Evolutionary conservation across 441 rosid species (phyloP).

Genomic region (Raphanus hybrid): DNA sequence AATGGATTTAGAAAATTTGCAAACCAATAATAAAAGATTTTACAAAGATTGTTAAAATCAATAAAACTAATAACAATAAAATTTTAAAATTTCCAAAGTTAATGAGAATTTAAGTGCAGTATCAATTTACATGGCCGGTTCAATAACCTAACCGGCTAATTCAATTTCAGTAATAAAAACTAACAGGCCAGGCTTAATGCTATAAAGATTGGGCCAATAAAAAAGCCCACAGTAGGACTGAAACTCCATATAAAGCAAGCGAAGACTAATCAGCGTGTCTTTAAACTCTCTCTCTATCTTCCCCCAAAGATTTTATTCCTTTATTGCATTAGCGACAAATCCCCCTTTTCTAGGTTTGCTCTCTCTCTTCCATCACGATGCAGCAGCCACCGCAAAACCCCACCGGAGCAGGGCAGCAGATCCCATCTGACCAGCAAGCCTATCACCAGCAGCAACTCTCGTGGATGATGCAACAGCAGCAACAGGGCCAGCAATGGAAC

Average conservation of each 20-base stretch:
- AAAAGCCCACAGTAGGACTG: not conserved
- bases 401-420: conserved; percentile 46
- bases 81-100: too few species aligned
- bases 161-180: not conserved
- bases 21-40: too few species aligned
- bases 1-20: too few species aligned
- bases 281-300: not conserved
- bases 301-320: not conserved
- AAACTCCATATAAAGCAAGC: not conserved
- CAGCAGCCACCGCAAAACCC: conserved; percentile 69
- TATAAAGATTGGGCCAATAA: not conserved
- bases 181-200: conserved; percentile 12
- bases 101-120: too few species aligned
- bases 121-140: not conserved
- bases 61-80: too few species aligned
- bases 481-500: conserved; percentile 54
- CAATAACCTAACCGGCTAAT: conserved; percentile 11
- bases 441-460: conserved; percentile 48
- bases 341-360: conserved; percentile 23
- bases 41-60: too few species aligned
- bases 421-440: conserved; percentile 45
- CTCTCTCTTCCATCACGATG: conserved; percentile 50
- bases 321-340: conserved; percentile 13
- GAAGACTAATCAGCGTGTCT: not conserved
- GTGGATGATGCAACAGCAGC: conserved; percentile 60